Conservation (phyloP, 345 rosid species). For the Rhodamnia rubescens region DNA sequence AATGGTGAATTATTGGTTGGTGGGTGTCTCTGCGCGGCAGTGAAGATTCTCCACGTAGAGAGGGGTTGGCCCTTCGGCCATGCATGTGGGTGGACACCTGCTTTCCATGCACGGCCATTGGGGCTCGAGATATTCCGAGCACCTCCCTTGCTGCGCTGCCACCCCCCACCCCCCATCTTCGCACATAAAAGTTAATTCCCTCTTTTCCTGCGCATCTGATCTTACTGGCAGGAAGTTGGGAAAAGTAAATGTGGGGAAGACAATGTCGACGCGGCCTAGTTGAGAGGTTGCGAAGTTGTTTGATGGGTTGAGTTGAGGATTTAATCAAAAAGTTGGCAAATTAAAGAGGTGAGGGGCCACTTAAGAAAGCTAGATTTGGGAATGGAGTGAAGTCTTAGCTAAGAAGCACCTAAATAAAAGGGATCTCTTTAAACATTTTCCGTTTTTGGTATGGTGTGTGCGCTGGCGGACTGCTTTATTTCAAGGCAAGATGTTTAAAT, state of each 20-base stretch:
- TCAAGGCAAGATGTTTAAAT: not conserved
- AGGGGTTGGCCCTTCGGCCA: not conserved
- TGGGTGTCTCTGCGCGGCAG: not conserved
- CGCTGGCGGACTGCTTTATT: not conserved
- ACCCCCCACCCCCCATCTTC: not conserved
- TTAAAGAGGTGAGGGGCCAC: not conserved
- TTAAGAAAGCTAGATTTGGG: not conserved
- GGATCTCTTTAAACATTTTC: not conserved
- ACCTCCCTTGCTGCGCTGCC: not conserved
- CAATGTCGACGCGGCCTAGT: not conserved
- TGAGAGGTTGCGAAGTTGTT: not conserved
- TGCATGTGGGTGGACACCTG: constrained; percentile 11
- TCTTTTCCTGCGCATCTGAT: not conserved
- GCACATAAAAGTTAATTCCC: not conserved
- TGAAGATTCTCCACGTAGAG: constrained; percentile 12
- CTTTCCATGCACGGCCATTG: constrained; percentile 18
- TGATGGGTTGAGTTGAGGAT: not conserved
- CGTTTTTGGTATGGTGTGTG: not conserved
- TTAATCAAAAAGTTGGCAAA: not conserved
- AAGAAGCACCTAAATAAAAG: not conserved
- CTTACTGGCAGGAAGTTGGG: not conserved
- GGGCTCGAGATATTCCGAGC: constrained; percentile 1
- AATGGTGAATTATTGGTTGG: not conserved
- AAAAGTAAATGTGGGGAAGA: not conserved
- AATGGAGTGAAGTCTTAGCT: no score